Conservation (phyloP, 495 filamentous ascomycete genomes). For the Lasiosphaeria ovina region DNA sequence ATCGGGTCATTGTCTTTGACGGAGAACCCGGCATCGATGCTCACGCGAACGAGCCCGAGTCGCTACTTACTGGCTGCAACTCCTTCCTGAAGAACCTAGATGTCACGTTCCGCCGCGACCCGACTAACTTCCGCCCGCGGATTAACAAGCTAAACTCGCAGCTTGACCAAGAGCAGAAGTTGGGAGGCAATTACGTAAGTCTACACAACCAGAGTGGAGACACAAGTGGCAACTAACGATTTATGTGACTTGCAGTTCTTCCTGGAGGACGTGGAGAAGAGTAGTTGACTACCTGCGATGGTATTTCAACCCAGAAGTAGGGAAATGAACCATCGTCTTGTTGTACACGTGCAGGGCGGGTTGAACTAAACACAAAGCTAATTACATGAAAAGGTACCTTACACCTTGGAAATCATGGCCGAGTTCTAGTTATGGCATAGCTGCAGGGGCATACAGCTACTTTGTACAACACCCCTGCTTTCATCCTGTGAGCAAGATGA, state of each 20-base stretch:
- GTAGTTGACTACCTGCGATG: conserved; percentile 45
- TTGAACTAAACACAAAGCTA: too few species aligned
- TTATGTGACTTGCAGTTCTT: conserved; percentile 60
- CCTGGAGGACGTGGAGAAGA: conserved; percentile 72
- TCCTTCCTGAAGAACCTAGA: conserved; percentile 91
- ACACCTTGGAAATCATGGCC: too few species aligned
- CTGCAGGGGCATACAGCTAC: too few species aligned
- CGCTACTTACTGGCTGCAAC: conserved; percentile 94
- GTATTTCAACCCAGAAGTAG: too few species aligned
- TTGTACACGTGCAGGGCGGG: too few species aligned
- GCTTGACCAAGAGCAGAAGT: conserved; percentile 95
- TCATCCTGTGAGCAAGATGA: too few species aligned
- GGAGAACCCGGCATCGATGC: conserved; percentile 86
- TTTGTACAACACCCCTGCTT: too few species aligned
- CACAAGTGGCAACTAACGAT: conserved; percentile 17
- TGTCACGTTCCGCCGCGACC: conserved; percentile 97
- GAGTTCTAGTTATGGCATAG: too few species aligned
- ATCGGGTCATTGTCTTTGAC: conserved; percentile 98
- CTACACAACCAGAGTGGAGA: background rate
- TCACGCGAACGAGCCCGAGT: conserved; percentile 84
- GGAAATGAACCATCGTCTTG: too few species aligned
- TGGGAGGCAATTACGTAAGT: conserved; percentile 85
- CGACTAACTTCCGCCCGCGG: conserved; percentile 90
- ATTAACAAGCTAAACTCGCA: conserved; percentile 98
- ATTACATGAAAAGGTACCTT: conserved; percentile 6